Percentiles rank a stretch among this genome's conserved stretches.
phyloP scores from a whole-genome alignment of 179 eudicot genomes.

The Beta corolliflora region DNA sequence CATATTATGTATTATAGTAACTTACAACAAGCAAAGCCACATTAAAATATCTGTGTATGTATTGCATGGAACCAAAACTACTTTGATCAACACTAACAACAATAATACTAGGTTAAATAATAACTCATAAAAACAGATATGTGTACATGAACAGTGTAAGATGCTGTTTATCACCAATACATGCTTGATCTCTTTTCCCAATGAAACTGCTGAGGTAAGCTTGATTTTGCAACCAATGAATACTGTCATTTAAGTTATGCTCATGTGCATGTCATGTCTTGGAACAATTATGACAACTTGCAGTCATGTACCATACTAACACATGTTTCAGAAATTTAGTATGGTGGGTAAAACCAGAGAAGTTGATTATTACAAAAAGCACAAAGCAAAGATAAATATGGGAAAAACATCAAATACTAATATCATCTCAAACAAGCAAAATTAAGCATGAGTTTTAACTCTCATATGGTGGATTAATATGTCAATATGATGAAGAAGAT shows the following conservation, averaged over 20 bases:
- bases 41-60: no score
- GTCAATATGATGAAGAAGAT: background rate
- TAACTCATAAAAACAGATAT: background rate
- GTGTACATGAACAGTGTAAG: background rate
- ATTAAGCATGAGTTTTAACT: background rate
- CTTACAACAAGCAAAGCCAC: no score
- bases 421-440: background rate
- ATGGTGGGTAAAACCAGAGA: no score
- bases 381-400: background rate
- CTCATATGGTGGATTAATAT: background rate
- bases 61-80: no score
- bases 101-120: background rate
- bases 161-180: conserved; percentile 2
- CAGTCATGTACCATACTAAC: conserved; percentile 24
- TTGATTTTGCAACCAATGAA: conserved; percentile 30
- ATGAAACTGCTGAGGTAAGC: conserved; percentile 37
- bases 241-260: conserved; percentile 28
- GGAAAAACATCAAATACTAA: no score
- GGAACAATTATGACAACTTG: conserved; percentile 38
- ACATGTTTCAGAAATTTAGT: conserved; percentile 23
- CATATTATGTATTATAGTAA: no score
- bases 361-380: background rate
- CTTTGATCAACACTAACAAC: no score
- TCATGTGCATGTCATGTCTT: conserved; percentile 43
- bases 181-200: conserved; percentile 22